A percentile compares a stretch with the other conserved stretches of the same genome.
phyloP scores from a whole-genome alignment of 2,329 filamentous ascomycete species.

The Celoporthe dispersa region DNA sequence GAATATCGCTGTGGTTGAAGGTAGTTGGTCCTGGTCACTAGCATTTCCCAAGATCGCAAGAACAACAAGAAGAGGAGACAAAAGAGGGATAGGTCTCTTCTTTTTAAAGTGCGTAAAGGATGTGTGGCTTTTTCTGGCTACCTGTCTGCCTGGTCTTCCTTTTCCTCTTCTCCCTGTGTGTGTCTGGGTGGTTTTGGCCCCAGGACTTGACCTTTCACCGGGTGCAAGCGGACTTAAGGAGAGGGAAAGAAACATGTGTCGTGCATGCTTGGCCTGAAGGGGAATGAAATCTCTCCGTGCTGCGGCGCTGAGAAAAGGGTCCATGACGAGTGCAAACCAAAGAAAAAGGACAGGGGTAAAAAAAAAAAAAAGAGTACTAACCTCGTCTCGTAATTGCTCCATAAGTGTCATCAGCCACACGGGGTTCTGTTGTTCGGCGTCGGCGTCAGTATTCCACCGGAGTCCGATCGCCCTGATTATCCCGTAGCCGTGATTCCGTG shows the following conservation, averaged over 20 bases:
- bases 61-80: no score
- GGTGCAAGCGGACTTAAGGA: slow-evolving; percentile 16
- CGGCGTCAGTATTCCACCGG: slow-evolving; percentile 15
- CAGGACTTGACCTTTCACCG: slow-evolving; percentile 1
- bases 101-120: not conserved
- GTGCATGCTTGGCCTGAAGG: not conserved
- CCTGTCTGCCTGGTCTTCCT: not conserved
- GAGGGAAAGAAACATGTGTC: no score
- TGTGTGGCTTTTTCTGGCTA: not conserved
- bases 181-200: no score
- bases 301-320: not conserved
- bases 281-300: not conserved
- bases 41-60: slow-evolving; percentile 1
- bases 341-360: not conserved
- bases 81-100: not conserved
- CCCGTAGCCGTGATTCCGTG: not conserved
- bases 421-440: not conserved
- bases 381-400: slow-evolving; percentile 4
- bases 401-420: not conserved
- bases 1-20: not conserved
- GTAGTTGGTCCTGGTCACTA: not conserved
- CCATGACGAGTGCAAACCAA: not conserved
- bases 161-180: not conserved
- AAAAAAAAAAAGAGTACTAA: not conserved
- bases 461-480: not conserved